Percentiles rank a stretch among this genome's conserved stretches.
Evolutionary conservation across 306 rosid species (phyloP).

Genomic region (Medicago ruthenica): DNA sequence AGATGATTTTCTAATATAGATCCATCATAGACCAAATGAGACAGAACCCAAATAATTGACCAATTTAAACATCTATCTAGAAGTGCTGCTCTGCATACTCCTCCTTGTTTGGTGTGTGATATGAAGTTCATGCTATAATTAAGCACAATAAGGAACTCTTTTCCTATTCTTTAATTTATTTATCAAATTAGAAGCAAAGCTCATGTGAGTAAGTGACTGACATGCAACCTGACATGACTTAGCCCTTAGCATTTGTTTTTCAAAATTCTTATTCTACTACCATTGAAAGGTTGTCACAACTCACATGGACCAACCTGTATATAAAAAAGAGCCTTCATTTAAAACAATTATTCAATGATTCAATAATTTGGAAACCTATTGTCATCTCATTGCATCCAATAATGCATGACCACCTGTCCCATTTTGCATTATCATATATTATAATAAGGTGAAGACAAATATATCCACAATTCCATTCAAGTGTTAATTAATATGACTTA

Average conservation of each 20-base stretch:
- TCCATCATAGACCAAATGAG: no score
- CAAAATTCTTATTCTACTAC: constrained; percentile 47
- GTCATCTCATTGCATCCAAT: constrained; percentile 49
- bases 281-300: constrained; percentile 58
- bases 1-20: no score
- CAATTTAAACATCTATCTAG: no score
- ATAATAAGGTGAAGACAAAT: constrained; percentile 48
- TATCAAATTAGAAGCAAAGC: constrained; percentile 39
- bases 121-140: not conserved
- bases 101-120: not conserved
- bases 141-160: not conserved
- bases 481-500: constrained; percentile 13
- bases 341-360: constrained; percentile 50
- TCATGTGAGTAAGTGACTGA: constrained; percentile 66
- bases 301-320: constrained; percentile 78
- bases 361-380: constrained; percentile 37
- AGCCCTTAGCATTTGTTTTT: constrained; percentile 38
- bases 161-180: constrained; percentile 23
- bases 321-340: constrained; percentile 40
- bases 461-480: constrained; percentile 33
- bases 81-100: not conserved
- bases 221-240: constrained; percentile 61
- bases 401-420: constrained; percentile 52
- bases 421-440: constrained; percentile 43
- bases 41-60: no score